Base-by-base conservation (phyloP, 805 yeast species). In the Monosporozyma yasuniensis region DNA sequence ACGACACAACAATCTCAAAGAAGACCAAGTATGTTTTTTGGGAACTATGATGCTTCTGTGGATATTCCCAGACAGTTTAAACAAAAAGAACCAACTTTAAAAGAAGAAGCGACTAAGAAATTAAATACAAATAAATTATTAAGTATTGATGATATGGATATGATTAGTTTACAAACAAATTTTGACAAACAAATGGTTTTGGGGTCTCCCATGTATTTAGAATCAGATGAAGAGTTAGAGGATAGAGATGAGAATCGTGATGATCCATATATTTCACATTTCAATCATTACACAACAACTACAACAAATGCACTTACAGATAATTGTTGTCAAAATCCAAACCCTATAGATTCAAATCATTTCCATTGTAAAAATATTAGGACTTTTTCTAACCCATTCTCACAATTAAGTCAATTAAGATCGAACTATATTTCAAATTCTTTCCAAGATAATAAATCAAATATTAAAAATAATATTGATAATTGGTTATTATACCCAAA, bases 401-500 rank as follows among this genome's bases (percentile, higher is more conserved):
- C 48, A 1, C 25, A 47, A 9, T 42, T 61, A 11, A 41, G 83
- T 46, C 76, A 75, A 10, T 58, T 83, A 48, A 76, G 97, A 56
- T 83, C 78, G 56, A 79, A 78, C 56, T 90, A 88, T 66, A 76
- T 82, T 60, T 57, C 60, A 2, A 53, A 76, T 2, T 86, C 96
- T 0, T 53, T 76, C 25, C 98, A 90, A 66, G 73, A 81, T 53
- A 81, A 80, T 38, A 56, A 63, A 39, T 79, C 79, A 49, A 89
- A 91, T 65, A 95, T 96, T 3, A 81, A 87, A 59, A 84, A 89
- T 66, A 67, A 65, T 37, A 63, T 70, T 4, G 69, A 68, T 12
- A 67, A 63, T 27, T 89, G 96, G 96, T 65, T 66, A n/a, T 78
- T 87, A 30, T 89, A 87, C 63, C 97, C 98, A 0, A 81, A 82